These are phyloP conservation scores for Gentiana macrophylla DNA, from an alignment of 257 asterid species.

Conservation along the genomic window DNA sequence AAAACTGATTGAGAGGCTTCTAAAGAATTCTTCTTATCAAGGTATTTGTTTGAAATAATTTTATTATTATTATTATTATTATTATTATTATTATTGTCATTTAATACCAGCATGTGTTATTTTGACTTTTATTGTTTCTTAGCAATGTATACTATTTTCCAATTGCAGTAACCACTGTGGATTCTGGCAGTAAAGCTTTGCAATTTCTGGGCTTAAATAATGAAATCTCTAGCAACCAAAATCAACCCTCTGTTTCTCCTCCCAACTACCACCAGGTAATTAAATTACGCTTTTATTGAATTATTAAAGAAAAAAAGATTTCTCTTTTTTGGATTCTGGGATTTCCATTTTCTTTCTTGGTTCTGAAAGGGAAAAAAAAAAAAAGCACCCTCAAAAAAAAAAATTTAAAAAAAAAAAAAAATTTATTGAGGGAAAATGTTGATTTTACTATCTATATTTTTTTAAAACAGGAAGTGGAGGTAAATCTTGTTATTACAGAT, in stretches of 20 bases:
- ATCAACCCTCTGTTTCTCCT: conserved; percentile 26
- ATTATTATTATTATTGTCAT: background rate
- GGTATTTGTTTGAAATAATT: conserved; percentile 11
- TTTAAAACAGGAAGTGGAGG: conserved; percentile 14
- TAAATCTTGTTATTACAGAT: conserved; percentile 37
- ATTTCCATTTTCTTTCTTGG: conserved; percentile 4
- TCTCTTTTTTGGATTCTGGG: conserved; percentile 2
- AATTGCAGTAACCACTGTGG: conserved; percentile 49
- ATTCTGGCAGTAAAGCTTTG: conserved; percentile 54
- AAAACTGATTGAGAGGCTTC: conserved; percentile 38
- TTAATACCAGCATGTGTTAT: conserved; percentile 1
- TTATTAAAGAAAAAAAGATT: too few relatives aligned
- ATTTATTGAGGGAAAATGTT: background rate
- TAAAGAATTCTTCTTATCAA: conserved; percentile 35
- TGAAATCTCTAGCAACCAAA: conserved; percentile 13
- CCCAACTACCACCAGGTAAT: conserved; percentile 28
- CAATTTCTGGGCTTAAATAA: conserved; percentile 45
- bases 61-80: background rate
- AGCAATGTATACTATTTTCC: conserved; percentile 7
- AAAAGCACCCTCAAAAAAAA: background rate
- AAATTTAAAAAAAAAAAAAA: background rate
- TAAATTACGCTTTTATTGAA: background rate
- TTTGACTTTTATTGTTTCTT: background rate
- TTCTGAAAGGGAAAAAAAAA: too few relatives aligned
- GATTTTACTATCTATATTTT: background rate